phyloP scores from a whole-genome alignment of 1,284 basidiomycete species.

The Singerocomus inundabilis region DNA sequence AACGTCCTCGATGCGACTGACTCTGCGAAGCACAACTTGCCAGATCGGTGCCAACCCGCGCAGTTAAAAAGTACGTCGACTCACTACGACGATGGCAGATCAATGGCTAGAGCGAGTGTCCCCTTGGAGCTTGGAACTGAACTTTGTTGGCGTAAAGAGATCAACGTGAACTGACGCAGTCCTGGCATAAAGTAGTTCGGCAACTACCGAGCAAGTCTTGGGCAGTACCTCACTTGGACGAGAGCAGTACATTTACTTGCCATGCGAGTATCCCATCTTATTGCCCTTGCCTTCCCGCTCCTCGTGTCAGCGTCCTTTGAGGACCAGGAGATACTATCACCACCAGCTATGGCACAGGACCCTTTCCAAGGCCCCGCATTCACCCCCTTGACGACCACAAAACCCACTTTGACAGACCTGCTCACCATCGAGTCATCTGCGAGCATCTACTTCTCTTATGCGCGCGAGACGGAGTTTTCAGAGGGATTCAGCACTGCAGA shows the following conservation, averaged over 20 bases:
- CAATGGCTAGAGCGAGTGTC: too few species aligned
- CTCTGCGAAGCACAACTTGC: too few species aligned
- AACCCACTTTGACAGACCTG: constrained; percentile 63
- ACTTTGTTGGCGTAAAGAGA: too few species aligned
- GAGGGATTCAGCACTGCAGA: constrained; percentile 42
- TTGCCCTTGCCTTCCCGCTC: constrained; percentile 33
- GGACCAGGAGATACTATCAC: constrained; percentile 34
- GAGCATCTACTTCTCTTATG: constrained; percentile 80
- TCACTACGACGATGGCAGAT: too few species aligned
- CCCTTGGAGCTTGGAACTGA: too few species aligned
- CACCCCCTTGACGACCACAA: constrained; percentile 17
- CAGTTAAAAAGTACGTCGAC: too few species aligned
- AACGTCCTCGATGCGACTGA: too few species aligned
- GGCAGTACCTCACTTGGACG: not conserved
- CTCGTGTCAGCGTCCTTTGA: constrained; percentile 31
- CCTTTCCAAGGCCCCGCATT: constrained; percentile 10
- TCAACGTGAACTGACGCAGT: too few species aligned
- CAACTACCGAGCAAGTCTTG: not conserved
- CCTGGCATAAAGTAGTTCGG: too few species aligned
- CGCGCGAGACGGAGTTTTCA: constrained; percentile 65
- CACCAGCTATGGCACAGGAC: constrained; percentile 10
- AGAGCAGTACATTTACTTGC: not conserved
- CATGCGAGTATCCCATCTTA: constrained; percentile 33
- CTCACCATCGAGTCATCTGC: constrained; percentile 69
- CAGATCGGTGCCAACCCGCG: too few species aligned